These are phyloP conservation scores for Venustampulla echinocandica DNA, from an alignment of 495 filamentous ascomycete species.

Conservation along the genomic window DNA sequence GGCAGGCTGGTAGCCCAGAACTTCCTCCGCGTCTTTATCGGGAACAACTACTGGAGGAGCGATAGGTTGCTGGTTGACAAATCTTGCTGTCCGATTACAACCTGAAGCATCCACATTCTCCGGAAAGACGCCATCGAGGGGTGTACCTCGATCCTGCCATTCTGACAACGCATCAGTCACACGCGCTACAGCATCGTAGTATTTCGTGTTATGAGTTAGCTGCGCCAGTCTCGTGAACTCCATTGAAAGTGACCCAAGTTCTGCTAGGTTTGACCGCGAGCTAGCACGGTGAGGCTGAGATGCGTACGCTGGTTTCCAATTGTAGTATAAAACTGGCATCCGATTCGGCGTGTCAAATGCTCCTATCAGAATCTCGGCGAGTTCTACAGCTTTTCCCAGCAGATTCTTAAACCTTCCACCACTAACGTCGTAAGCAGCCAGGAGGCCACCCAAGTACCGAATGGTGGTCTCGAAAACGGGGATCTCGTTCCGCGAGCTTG, in stretches of 20 bases:
- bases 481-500: slow-evolving; percentile 51
- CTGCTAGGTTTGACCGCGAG: slow-evolving; percentile 59
- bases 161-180: slow-evolving; percentile 82
- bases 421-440: slow-evolving; percentile 78
- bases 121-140: slow-evolving; percentile 79
- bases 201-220: slow-evolving; percentile 75
- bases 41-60: slow-evolving; percentile 3
- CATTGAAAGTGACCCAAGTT: slow-evolving; percentile 83
- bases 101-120: slow-evolving; percentile 63
- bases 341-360: slow-evolving; percentile 95
- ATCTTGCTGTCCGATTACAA: slow-evolving; percentile 37
- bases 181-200: slow-evolving; percentile 91
- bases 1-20: slow-evolving; percentile 17
- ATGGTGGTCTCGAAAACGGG: slow-evolving; percentile 87
- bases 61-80: slow-evolving; percentile 16
- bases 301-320: slow-evolving; percentile 64
- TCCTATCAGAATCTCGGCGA: slow-evolving; percentile 82
- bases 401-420: slow-evolving; percentile 59
- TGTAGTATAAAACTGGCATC: slow-evolving; percentile 84
- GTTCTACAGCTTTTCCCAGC: slow-evolving; percentile 78
- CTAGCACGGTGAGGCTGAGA: slow-evolving; percentile 58
- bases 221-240: slow-evolving; percentile 94
- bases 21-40: slow-evolving; percentile 4
- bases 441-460: slow-evolving; percentile 73
- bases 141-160: slow-evolving; percentile 61